Base-by-base conservation (phyloP, 2,329 filamentous ascomycete species). In the Decorospora gaudefroyi region DNA sequence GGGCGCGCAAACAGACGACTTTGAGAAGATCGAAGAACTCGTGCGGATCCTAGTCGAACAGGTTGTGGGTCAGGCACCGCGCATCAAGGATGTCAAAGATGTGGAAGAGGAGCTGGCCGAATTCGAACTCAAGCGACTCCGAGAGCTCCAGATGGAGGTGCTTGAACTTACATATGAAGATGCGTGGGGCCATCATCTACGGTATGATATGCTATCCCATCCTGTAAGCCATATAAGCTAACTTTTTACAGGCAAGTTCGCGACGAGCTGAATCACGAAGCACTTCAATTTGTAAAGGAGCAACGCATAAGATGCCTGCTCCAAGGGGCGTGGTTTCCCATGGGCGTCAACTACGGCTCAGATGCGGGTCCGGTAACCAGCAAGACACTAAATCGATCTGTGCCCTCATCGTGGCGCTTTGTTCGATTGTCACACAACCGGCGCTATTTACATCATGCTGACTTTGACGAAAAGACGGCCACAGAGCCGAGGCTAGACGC, bases 271-370 rank as follows among this genome's bases (percentile, higher is more conserved):
- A 87, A 89, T 57, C 85, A 92, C 61, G 93, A 99, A 70, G 90
- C 92, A 8, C 74, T 96, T 40, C 89, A 96, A 62, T 99, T 99
- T 64, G 88, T 97, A 71, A 96, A 96, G 71, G 93, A 99, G 73
- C 93, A 99, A 70, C 84, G 93, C 25, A 88, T 97, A 49, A 82
- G 93, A 40, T 96, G 91, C 65, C 76, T 99, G 26, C 79, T 97
- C 3, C 81, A 89, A 56, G 93, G 93, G 5, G 85, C 87, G 7
- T 99, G 93, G 93, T 99, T 97, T 56, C 78, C 81, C 3, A 72
- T 74, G 32, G 69, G 73, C 68, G 74, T 67, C 72, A 78, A 70
- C 70, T 79, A 72, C 55, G 74, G 69, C 62, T 71, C 64, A 65
- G 81, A 76, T 54, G 73, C 57, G 60, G 77, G 70, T 38, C 67